Conservation (phyloP, 176 grass and related monocot genomes). For the Cenchrus fungigraminus region DNA sequence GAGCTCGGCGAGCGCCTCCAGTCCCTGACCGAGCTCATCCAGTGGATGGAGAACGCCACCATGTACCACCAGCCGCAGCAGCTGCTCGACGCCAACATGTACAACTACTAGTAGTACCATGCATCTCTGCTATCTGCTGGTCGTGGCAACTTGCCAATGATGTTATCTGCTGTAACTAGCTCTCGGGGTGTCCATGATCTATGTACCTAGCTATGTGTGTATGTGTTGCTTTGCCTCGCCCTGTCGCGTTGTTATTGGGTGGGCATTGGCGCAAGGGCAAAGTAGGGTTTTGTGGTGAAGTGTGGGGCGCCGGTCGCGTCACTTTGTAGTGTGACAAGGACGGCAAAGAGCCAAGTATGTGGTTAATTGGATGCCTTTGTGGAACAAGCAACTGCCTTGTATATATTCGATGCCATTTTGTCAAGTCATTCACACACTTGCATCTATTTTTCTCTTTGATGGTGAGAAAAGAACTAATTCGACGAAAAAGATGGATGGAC, state of each 20-base stretch:
- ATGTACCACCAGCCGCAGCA: slow-evolving; percentile 15
- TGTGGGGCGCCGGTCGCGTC: neutral
- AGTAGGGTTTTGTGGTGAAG: neutral
- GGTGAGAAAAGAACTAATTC: slow-evolving; percentile 20
- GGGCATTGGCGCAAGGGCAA: slow-evolving; percentile 18
- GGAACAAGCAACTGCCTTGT: slow-evolving; percentile 14
- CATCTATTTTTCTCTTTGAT: neutral
- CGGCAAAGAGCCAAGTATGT: slow-evolving; percentile 32
- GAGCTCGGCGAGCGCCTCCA: slow-evolving; percentile 59
- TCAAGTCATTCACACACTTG: slow-evolving; percentile 25
- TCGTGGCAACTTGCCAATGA: too few relatives aligned
- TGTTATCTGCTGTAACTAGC: neutral
- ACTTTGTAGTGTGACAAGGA: slow-evolving; percentile 39
- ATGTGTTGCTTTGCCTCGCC: neutral
- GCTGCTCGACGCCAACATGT: slow-evolving; percentile 14
- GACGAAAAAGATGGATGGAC: slow-evolving; percentile 15
- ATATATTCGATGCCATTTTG: neutral
- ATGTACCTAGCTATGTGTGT: neutral
- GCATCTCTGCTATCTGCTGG: too few relatives aligned
- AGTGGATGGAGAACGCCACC: slow-evolving; percentile 32
- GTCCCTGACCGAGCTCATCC: slow-evolving; percentile 36
- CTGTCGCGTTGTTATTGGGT: slow-evolving; percentile 34
- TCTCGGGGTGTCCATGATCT: neutral
- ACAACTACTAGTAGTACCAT: slow-evolving; percentile 13
- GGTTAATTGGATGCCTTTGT: slow-evolving; percentile 26